Evolutionary conservation across 2,329 filamentous ascomycete species (phyloP), one percentile per base, ranked within the genome.

Genomic region (Colletotrichum magnum): DNA sequence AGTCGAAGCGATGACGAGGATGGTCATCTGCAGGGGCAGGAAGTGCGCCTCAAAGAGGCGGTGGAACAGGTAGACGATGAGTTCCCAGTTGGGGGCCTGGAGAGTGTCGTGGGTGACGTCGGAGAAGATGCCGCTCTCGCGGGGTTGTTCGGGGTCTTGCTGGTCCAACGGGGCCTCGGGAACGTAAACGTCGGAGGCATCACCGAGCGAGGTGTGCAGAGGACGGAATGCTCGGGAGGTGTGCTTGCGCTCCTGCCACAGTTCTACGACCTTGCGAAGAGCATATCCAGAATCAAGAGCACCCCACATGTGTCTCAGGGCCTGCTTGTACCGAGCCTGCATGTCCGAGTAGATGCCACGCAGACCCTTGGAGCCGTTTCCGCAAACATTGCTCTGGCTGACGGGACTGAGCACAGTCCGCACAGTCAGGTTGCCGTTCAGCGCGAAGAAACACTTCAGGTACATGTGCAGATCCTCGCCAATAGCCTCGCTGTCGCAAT

Each of bases 391-490:
- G 79, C 87, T 92, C 77, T 93, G 91, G 79, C 91, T 93, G 67
- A 92, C 90, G 2, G 92, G 91, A 70, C 89, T 90, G 73, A 90
- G 82, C 36, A 94, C 85, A 4, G 90, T 88, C 57, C 87, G 85
- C 54, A 87, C 87, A 13, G 89, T 89, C 62, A 93, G 77, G 75
- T 93, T 89, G 3, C 92, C 92, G 70, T 91, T 92, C 18, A 93
- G 85, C 1, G 90, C 89, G 72, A 93, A 93, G 81, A 93, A 93
- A 77, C 90, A 93, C 83, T 93, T 93, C 71, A 93, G 84, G 76
- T 92, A 92, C 92, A 93, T 93, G 81, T 94, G 92, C 75, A 93
- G 79, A 75, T 93, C 92, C 79, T 94, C 92, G 51, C 92, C 92
- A 73, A 94, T 93, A 21, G 92, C 91, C 70, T 92, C 91, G 1